Evolutionary conservation across 805 yeast genomes (phyloP).

Genomic region (Barnettozyma californica): DNA sequence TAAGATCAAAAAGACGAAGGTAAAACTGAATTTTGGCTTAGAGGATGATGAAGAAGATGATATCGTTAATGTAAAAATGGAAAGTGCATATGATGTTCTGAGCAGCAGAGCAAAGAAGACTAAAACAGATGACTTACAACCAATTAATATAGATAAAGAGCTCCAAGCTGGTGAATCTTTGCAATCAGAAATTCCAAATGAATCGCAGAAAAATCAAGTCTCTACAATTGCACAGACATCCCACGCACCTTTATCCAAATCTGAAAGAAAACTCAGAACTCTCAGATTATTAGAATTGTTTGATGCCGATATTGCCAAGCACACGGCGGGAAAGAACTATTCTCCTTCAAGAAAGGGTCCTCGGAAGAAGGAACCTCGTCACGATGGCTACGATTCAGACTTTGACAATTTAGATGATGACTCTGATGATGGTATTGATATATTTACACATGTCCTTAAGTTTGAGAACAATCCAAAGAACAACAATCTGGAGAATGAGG

Average conservation of each 20-base stretch:
- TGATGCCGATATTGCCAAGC: slow-evolving; percentile 4
- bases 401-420: slow-evolving; percentile 20
- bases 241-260: slow-evolving; percentile 1
- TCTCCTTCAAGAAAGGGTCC: background rate
- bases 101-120: slow-evolving; percentile 14
- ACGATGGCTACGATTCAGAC: slow-evolving; percentile 15
- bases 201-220: no score
- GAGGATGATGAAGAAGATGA: slow-evolving; percentile 23
- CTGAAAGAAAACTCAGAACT: slow-evolving; percentile 26
- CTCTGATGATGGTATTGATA: slow-evolving; percentile 17
- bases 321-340: no score
- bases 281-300: slow-evolving; percentile 24
- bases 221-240: no score
- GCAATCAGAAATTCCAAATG: background rate
- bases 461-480: slow-evolving; percentile 17
- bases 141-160: background rate
- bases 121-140: background rate
- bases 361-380: background rate
- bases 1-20: slow-evolving; percentile 28
- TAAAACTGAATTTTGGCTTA: slow-evolving; percentile 29
- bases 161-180: background rate
- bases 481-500: slow-evolving; percentile 15
- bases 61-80: slow-evolving; percentile 30
- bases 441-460: slow-evolving; percentile 17
- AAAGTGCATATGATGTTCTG: slow-evolving; percentile 37